Conservation (phyloP, 2,329 filamentous ascomycete species). For the Myriosclerotinia duriaeana region DNA sequence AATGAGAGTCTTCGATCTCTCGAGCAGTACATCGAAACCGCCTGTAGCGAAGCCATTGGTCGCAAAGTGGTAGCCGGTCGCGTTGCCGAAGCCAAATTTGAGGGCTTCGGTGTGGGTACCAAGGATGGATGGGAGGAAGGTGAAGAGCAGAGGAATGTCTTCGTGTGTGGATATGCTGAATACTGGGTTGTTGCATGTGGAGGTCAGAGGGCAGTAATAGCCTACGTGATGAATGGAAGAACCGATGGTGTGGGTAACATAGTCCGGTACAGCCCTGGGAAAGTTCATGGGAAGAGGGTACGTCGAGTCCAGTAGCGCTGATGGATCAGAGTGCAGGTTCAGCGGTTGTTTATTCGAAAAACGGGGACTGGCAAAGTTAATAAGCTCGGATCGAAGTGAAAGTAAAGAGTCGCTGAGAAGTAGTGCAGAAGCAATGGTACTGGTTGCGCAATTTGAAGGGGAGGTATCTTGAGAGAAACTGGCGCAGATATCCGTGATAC, state of each 20-base stretch:
- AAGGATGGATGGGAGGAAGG: neutral
- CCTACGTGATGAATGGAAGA: constrained; percentile 4
- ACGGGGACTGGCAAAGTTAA: neutral
- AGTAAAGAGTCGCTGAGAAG: neutral
- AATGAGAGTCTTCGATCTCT: neutral
- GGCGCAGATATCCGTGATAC: neutral
- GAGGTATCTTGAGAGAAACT: neutral
- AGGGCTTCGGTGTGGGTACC: neutral
- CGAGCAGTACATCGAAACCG: constrained; percentile 9
- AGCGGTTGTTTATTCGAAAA: neutral
- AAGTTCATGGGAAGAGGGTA: neutral
- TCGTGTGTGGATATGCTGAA: neutral
- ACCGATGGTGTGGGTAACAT: neutral
- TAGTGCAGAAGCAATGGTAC: constrained; percentile 6
- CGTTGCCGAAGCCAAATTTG: neutral
- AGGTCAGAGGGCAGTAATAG: neutral
- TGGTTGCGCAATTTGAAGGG: neutral
- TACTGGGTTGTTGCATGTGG: neutral
- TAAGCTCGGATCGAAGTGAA: neutral
- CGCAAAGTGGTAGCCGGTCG: neutral
- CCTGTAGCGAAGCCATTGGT: neutral
- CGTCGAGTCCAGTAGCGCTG: neutral
- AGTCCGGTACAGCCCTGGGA: neutral
- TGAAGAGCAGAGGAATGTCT: constrained; percentile 8
- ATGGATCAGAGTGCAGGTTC: neutral